Percentiles rank a stretch among this genome's conserved stretches.
Conservation (phyloP, 345 rosid species). For the Trapa incisa region DNA sequence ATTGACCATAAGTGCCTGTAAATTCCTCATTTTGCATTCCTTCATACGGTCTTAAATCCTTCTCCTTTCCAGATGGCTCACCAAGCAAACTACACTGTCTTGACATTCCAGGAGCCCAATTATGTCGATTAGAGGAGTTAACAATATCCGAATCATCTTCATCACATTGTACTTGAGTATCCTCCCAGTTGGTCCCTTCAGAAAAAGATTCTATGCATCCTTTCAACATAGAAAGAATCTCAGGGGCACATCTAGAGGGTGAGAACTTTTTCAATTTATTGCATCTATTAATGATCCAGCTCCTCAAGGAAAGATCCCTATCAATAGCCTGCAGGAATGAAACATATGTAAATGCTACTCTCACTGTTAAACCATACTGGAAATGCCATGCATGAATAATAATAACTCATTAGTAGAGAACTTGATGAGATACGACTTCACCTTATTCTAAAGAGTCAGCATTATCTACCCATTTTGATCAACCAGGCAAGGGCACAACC, state of each 20-base stretch:
- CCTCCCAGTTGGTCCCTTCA: conserved; percentile 35
- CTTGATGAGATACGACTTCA: background rate
- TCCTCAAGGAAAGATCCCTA: conserved; percentile 44
- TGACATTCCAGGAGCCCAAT: conserved; percentile 17
- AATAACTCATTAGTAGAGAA: background rate
- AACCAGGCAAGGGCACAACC: background rate
- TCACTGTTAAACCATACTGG: conserved; percentile 7
- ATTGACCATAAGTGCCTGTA: conserved; percentile 21
- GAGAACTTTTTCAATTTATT: conserved; percentile 39
- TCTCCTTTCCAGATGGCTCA: conserved; percentile 22
- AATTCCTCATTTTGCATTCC: conserved; percentile 15
- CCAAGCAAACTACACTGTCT: conserved; percentile 20
- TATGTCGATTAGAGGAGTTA: conserved; percentile 15
- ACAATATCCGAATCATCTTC: conserved; percentile 41
- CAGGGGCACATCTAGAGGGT: conserved; percentile 35
- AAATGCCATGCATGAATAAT: background rate
- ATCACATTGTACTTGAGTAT: conserved; percentile 39
- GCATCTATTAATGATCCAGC: conserved; percentile 54
- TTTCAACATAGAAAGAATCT: conserved; percentile 38
- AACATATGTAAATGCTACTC: conserved; percentile 1
- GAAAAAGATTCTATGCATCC: conserved; percentile 35
- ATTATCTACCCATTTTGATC: background rate
- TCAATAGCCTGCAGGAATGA: conserved; percentile 47
- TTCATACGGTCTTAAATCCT: conserved; percentile 15
- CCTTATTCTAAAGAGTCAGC: background rate